Base-by-base conservation (phyloP, 495 filamentous ascomycete genomes). In the Chlorociboria aeruginascens region DNA sequence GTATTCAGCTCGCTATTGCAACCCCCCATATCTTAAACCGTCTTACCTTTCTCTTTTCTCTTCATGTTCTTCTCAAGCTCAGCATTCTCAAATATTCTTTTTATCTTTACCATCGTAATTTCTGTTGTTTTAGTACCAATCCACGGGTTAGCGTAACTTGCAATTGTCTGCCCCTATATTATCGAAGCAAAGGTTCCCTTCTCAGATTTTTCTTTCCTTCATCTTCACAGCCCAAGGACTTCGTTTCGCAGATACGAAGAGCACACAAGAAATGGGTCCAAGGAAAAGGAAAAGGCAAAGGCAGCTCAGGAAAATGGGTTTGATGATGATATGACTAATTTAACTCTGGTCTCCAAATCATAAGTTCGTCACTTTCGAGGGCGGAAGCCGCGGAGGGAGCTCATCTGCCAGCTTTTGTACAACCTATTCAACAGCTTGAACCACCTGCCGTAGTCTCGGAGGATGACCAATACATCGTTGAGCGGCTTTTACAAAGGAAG, bases 301-400 rank as follows among this genome's bases (percentile, higher is more conserved):
- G 35, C 29, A 20, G 43, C 43, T 45, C 43, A 31, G 35, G 43
- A 45, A 12, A 45, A 45, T 45, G 16, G 43, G 35, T 45, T 45
- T 16, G 35, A 45, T 45, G 17, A 45, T 34, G 17, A 16, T 45
- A n/a, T n/a, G n/a, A n/a, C n/a, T n/a, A n/a, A n/a, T n/a, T n/a
- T n/a, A n/a, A n/a, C n/a, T n/a, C n/a, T n/a, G n/a, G n/a, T n/a
- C n/a, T n/a, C n/a, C n/a, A n/a, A n/a, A n/a, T n/a, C n/a, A n/a
- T n/a, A n/a, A n/a, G n/a, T n/a, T n/a, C n/a, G n/a, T n/a, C n/a
- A n/a, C n/a, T n/a, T n/a, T n/a, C n/a, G n/a, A n/a, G n/a, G n/a
- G n/a, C n/a, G n/a, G n/a, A n/a, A n/a, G n/a, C n/a, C n/a, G n/a
- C n/a, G n/a, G n/a, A n/a, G n/a, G n/a, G n/a, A n/a, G n/a, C n/a